Evolutionary conservation across 129 eudicot species (phyloP).

Genomic region (Flaveria ramosissima): DNA sequence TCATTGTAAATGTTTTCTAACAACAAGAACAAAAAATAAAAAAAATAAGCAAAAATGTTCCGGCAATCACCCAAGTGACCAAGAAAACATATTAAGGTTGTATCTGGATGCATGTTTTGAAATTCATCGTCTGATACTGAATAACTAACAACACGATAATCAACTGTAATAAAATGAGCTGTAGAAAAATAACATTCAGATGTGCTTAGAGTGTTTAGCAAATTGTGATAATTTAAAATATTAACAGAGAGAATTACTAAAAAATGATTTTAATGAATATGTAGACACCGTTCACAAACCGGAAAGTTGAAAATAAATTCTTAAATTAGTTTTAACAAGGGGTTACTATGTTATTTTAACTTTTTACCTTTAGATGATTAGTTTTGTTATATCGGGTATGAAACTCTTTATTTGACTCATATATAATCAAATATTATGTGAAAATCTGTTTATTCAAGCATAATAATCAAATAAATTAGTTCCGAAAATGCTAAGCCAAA

Average conservation of each 20-base stretch:
- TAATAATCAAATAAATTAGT: not conserved
- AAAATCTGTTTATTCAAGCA: not conserved
- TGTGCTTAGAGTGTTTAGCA: not conserved
- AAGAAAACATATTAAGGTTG: constrained; percentile 1
- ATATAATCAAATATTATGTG: not conserved
- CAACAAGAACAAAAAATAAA: constrained; percentile 20
- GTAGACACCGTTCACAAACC: not conserved
- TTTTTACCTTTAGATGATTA: not conserved
- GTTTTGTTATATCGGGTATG: not conserved
- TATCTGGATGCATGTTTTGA: not conserved
- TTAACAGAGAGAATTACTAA: not conserved
- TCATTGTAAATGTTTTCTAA: constrained; percentile 96
- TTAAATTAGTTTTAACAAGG: not conserved
- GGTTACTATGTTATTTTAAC: not conserved
- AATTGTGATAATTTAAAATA: not conserved
- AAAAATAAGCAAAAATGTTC: constrained; percentile 29
- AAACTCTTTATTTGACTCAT: not conserved
- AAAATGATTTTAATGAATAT: too few relatives aligned
- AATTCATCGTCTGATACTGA: not conserved
- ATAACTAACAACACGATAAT: not conserved
- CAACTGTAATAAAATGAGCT: not conserved
- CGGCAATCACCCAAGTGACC: constrained; percentile 5
- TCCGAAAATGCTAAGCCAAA: not conserved
- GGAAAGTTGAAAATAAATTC: not conserved
- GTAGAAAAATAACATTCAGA: not conserved